These are phyloP conservation scores for Malassezia sp. DNA, from an alignment of 1,284 basidiomycete genomes.

Conservation along the genomic window DNA sequence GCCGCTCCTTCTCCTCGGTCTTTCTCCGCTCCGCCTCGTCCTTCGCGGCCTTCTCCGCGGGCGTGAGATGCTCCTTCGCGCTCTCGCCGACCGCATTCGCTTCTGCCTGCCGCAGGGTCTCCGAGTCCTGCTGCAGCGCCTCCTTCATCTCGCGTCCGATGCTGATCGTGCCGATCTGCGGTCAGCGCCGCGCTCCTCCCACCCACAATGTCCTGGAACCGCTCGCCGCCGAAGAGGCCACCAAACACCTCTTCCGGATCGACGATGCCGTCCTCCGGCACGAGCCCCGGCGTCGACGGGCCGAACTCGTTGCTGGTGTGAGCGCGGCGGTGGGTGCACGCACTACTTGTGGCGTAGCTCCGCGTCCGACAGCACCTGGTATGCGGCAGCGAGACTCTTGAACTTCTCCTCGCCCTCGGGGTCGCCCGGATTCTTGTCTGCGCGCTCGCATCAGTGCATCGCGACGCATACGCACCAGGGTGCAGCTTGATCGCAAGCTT, in stretches of 20 bases:
- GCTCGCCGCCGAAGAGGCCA: slow-evolving; percentile 55
- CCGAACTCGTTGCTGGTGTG: slow-evolving; percentile 59
- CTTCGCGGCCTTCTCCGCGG: slow-evolving; percentile 69
- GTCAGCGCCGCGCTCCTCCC: neutral
- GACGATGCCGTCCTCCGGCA: slow-evolving; percentile 48
- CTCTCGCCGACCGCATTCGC: slow-evolving; percentile 21
- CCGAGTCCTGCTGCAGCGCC: slow-evolving; percentile 81
- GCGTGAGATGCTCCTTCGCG: slow-evolving; percentile 52
- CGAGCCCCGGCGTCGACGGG: slow-evolving; percentile 40
- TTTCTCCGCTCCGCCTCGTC: slow-evolving; percentile 57
- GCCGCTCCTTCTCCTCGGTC: slow-evolving; percentile 69
- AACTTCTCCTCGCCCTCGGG: slow-evolving; percentile 73
- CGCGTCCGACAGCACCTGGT: slow-evolving; percentile 63
- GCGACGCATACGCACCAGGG: too few relatives aligned
- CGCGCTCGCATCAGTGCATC: too few relatives aligned
- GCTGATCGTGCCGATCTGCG: slow-evolving; percentile 63
- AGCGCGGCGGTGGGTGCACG: neutral
- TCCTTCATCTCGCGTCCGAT: slow-evolving; percentile 94
- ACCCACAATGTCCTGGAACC: slow-evolving; percentile 59
- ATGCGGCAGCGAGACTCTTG: slow-evolving; percentile 53
- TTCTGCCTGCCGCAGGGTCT: slow-evolving; percentile 52
- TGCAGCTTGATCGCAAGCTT: slow-evolving; percentile 79
- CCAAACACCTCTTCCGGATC: slow-evolving; percentile 77
- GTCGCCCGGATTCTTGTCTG: slow-evolving; percentile 81
- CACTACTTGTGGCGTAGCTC: slow-evolving; percentile 68